A percentile compares a stretch with the other conserved stretches of the same genome.
These are phyloP conservation scores for Phyllosticta paracitricarpa DNA, from an alignment of 2,329 filamentous ascomycete genomes.

Conservation along the genomic window DNA sequence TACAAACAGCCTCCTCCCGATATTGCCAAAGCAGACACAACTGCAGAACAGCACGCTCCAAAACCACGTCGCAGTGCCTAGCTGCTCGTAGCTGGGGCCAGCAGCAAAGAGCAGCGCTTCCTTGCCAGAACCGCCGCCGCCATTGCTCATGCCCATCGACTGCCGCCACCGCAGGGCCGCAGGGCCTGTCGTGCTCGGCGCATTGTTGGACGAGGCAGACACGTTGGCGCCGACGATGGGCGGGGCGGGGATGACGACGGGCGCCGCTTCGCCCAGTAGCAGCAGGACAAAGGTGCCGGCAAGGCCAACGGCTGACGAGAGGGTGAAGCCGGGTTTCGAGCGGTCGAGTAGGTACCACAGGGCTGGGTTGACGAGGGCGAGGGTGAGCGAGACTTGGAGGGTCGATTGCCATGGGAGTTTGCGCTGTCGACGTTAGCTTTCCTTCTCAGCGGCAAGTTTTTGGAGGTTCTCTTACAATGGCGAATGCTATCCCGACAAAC, in stretches of 20 bases:
- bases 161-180: conserved; percentile 16
- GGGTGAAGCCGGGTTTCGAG: conserved; percentile 70
- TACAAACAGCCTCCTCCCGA: conserved; percentile 61
- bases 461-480: conserved; percentile 59
- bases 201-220: conserved; percentile 4
- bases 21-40: conserved; percentile 91
- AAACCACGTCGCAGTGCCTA: conserved; percentile 78
- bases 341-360: conserved; percentile 96
- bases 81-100: conserved; percentile 47
- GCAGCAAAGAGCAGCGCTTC: conserved; percentile 20
- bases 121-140: conserved; percentile 33
- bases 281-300: conserved; percentile 65
- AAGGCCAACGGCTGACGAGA: conserved; percentile 65
- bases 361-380: conserved; percentile 84
- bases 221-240: conserved; percentile 10
- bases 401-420: conserved; percentile 89
- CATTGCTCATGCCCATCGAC: conserved; percentile 12
- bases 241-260: conserved; percentile 52
- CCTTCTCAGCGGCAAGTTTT: neutral
- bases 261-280: conserved; percentile 64
- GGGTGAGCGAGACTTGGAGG: conserved; percentile 80
- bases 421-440: conserved; percentile 44
- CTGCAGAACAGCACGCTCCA: conserved; percentile 90
- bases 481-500: conserved; percentile 65
- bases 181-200: neutral